A percentile compares a stretch with the other conserved stretches of the same genome.
These are phyloP conservation scores for Sequoia sempervirens DNA, from an alignment of 75 land plant genomes.

Conservation along the genomic window DNA sequence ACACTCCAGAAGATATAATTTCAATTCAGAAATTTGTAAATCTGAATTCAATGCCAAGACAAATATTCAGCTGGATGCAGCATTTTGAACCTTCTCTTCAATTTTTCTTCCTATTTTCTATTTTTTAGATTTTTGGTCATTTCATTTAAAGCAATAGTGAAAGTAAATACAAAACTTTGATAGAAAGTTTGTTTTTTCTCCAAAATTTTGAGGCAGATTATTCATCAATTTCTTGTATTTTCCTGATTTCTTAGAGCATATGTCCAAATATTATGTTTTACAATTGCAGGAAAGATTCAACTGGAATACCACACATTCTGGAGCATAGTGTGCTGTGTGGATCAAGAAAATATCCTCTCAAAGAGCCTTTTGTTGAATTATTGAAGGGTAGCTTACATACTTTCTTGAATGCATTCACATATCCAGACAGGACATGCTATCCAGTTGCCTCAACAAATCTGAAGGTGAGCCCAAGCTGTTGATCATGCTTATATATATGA, in stretches of 20 bases:
- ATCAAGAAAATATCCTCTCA: slow-evolving; percentile 95
- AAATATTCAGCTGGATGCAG: not conserved
- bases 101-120: not conserved
- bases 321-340: slow-evolving; percentile 99
- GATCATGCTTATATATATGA: not conserved
- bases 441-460: slow-evolving; percentile 98
- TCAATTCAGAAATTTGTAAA: not conserved
- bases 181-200: not conserved
- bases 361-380: slow-evolving; percentile 96
- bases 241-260: not conserved
- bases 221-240: not conserved
- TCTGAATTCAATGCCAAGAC: not conserved
- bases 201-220: not conserved
- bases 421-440: slow-evolving; percentile 98
- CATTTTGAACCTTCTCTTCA: not conserved
- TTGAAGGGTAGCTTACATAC: slow-evolving; percentile 94
- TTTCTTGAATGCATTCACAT: slow-evolving; percentile 96
- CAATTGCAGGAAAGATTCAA: slow-evolving; percentile 83
- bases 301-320: slow-evolving; percentile 96
- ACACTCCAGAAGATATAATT: not conserved
- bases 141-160: not conserved
- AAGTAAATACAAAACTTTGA: not conserved
- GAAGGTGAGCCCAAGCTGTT: slow-evolving; percentile 43
- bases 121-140: not conserved
- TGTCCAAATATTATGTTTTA: not conserved